These are phyloP conservation scores for Tympanopsis confertula DNA, from an alignment of 2,329 filamentous ascomycete genomes.

Conservation along the genomic window DNA sequence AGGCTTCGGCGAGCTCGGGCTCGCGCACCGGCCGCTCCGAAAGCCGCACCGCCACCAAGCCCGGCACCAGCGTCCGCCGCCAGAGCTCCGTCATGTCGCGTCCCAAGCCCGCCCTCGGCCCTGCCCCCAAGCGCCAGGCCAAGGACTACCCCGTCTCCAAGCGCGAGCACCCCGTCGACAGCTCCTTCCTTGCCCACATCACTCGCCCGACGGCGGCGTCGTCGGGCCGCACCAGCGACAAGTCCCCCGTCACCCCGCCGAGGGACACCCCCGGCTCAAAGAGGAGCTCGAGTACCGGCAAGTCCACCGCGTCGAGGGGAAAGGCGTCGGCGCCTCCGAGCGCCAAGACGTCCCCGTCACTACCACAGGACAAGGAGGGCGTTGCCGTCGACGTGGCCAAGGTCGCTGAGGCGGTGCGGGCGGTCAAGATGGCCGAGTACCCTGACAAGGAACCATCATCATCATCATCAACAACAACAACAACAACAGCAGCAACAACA, in stretches of 20 bases:
- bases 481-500: too few relatives aligned
- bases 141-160: conserved; percentile 32
- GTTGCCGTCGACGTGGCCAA: too few relatives aligned
- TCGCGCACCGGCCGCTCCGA: too few relatives aligned
- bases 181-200: conserved; percentile 69
- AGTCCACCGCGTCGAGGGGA: background rate
- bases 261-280: conserved; percentile 15
- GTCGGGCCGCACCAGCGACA: conserved; percentile 56
- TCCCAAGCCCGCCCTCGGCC: conserved; percentile 40
- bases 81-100: conserved; percentile 32
- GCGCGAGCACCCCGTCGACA: conserved; percentile 46
- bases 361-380: too few relatives aligned
- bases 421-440: too few relatives aligned
- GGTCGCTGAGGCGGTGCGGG: too few relatives aligned
- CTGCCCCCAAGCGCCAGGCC: conserved; percentile 44
- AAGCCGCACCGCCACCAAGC: too few relatives aligned
- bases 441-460: too few relatives aligned
- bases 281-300: background rate
- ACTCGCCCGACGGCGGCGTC: conserved; percentile 65
- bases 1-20: too few relatives aligned
- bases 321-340: background rate
- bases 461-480: too few relatives aligned
- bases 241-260: conserved; percentile 37
- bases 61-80: conserved; percentile 22
- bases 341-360: background rate